Evolutionary conservation across 2,329 filamentous ascomycete species (phyloP), one percentile per base, ranked within the genome.

Genomic region (Didymella sp.): DNA sequence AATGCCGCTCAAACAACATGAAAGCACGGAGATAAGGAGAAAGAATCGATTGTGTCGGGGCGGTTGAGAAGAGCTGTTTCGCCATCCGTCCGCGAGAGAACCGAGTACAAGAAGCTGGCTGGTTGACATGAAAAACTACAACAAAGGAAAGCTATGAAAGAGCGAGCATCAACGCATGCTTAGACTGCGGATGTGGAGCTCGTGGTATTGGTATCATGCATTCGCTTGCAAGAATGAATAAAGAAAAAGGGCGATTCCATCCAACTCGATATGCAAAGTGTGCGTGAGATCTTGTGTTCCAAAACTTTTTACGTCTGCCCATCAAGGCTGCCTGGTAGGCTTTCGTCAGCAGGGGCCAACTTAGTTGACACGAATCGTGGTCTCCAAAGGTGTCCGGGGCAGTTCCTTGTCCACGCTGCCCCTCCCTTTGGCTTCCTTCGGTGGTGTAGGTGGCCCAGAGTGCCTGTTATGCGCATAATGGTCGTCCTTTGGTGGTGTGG

Each of bases 361-460:
- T 58, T 64, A 76, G 48, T 68, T 71, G 46, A 76, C 71, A 41
- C 64, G 59, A 6, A 76, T 70, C 11, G 71, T 62, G 19, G 67
- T 73, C 47, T 75, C 72, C 50, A 75, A 52, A 17, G 73, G 73
- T 13, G 73, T 70, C 21, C 69, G 59, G 5, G 75, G 74, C 12
- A 77, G 51, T 35, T 75, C 68, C 60, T 77, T 77, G 42, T 76
- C 68, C 43, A 59, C 61, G 19, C 67, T 58, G n/a, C 68, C 66
- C 27, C 68, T 57, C 6, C 68, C 65, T 31, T 63, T 60, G 42
- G 64, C 63, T 52, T 78, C 76, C 54, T 78, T 78, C 4, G 76
- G 76, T 17, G 76, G 76, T 19, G 76, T 78, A 0, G 75, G 76
- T 25, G 74, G 74, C 17, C 70, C 67, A 2, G 66, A 66, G 43